phyloP scores from a whole-genome alignment of 768 basidiomycete species.

The Lentinula guzmanii region DNA sequence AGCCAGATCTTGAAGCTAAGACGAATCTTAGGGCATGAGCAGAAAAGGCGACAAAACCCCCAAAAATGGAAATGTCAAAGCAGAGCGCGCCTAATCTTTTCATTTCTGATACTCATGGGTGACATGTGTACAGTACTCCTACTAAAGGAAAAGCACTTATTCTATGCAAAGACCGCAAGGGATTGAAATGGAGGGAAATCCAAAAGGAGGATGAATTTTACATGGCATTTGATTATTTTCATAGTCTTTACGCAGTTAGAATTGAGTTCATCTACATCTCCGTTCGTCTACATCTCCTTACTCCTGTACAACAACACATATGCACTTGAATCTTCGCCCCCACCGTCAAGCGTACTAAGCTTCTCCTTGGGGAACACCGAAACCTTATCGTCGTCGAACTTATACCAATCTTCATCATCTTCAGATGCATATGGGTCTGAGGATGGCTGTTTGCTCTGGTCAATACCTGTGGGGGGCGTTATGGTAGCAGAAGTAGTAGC shows the following conservation, averaged over 20 bases:
- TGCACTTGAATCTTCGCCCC: slow-evolving; percentile 82
- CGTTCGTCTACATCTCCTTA: slow-evolving; percentile 26
- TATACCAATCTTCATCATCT: slow-evolving; percentile 86
- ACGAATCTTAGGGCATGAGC: no score
- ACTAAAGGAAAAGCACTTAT: no score
- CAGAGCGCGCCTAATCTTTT: no score
- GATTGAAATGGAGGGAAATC: no score
- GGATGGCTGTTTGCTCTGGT: slow-evolving; percentile 20
- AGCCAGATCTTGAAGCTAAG: no score
- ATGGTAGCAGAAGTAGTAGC: slow-evolving; percentile 12
- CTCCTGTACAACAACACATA: slow-evolving; percentile 85
- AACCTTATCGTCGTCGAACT: slow-evolving; percentile 96
- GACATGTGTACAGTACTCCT: no score
- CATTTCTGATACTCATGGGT: no score
- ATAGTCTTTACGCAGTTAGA: neutral
- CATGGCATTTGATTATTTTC: no score
- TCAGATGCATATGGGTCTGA: slow-evolving; percentile 27
- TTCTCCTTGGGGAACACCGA: slow-evolving; percentile 83
- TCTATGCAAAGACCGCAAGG: no score
- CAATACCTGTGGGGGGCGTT: slow-evolving; percentile 17
- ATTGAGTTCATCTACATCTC: no score
- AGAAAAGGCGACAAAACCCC: no score
- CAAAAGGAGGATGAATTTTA: neutral
- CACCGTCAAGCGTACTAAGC: slow-evolving; percentile 79
- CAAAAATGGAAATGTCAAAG: no score